Percentiles rank a stretch among this genome's conserved stretches.
Conservation (phyloP, 2,329 filamentous ascomycete genomes). For the Endothia cerciana region DNA sequence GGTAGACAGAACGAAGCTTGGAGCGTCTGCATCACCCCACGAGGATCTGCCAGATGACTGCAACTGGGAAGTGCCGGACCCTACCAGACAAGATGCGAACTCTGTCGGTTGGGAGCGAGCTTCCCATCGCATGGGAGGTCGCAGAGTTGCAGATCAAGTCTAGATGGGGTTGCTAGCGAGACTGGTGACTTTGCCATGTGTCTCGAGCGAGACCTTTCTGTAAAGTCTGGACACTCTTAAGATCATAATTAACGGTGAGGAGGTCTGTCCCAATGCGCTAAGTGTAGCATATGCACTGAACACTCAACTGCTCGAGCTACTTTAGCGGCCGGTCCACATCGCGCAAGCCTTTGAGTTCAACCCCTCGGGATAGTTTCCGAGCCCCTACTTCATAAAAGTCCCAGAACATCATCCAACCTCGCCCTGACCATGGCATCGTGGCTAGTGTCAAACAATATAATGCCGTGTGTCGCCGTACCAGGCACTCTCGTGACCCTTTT, state of each 20-base stretch:
- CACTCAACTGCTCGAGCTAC: background rate
- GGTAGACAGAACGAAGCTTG: background rate
- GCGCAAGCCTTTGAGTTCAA: background rate
- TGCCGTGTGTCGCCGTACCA: background rate
- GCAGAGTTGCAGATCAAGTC: background rate
- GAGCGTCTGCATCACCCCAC: background rate
- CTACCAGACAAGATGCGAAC: background rate
- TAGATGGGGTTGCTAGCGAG: background rate
- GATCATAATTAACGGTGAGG: background rate
- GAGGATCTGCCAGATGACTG: background rate
- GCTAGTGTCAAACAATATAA: background rate
- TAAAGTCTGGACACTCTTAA: background rate
- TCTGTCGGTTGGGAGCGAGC: background rate
- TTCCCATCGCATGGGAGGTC: background rate
- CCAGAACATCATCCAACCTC: background rate
- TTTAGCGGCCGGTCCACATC: background rate
- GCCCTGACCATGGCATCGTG: no score
- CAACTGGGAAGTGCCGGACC: background rate
- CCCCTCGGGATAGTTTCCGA: background rate
- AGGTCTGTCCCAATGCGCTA: background rate
- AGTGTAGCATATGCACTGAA: background rate
- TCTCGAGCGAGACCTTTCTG: background rate
- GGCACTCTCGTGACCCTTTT: background rate
- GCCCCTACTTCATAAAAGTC: background rate
- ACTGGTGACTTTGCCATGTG: background rate